A percentile compares a stretch with the other conserved stretches of the same genome.
These are phyloP conservation scores for Puccinia hordei DNA, from an alignment of 1,284 basidiomycete species.

Conservation along the genomic window DNA sequence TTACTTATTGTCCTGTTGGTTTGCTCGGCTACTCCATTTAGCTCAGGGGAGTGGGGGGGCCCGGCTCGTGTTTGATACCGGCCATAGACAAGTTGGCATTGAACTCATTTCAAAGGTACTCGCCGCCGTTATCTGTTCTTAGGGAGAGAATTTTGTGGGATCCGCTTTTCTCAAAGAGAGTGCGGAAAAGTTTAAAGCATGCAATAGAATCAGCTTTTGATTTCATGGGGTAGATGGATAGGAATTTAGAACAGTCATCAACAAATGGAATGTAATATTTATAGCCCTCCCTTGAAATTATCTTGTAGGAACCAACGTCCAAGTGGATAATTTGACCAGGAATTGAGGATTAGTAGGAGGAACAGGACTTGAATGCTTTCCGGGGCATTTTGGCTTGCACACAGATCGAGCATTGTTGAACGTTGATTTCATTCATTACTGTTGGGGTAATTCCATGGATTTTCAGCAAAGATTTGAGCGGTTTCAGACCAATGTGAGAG, in stretches of 20 bases:
- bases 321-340: not conserved
- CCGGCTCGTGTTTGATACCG: not conserved
- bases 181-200: constrained; percentile 59
- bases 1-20: no score
- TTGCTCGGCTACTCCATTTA: constrained; percentile 8
- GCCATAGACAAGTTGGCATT: not conserved
- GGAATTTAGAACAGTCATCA: not conserved
- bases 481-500: no score
- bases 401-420: not conserved
- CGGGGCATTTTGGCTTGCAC: constrained; percentile 1
- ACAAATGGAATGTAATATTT: not conserved
- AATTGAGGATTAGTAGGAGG: not conserved
- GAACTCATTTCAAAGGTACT: not conserved
- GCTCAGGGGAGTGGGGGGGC: constrained; percentile 7
- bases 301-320: not conserved
- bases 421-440: no score
- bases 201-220: not conserved
- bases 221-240: not conserved
- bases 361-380: not conserved
- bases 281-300: not conserved
- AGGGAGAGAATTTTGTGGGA: constrained; percentile 37
- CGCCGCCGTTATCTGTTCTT: not conserved
- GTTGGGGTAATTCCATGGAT: no score
- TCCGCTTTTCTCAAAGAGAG: constrained; percentile 54
- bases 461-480: no score